These are phyloP conservation scores for Aspergillus bombycis DNA, from an alignment of 2,329 filamentous ascomycete genomes.

Conservation along the genomic window DNA sequence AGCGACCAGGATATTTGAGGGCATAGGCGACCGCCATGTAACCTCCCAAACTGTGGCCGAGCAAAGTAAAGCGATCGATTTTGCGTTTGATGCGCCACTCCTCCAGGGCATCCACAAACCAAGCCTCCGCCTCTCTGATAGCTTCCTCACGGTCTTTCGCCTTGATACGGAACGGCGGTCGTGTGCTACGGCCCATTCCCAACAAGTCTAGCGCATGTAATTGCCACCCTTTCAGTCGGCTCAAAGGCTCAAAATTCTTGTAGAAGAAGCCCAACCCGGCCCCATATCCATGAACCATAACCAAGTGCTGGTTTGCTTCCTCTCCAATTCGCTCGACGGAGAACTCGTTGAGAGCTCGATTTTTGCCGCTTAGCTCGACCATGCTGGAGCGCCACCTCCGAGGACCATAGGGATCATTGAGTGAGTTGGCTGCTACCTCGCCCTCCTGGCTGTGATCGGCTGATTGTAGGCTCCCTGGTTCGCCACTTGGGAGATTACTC, in stretches of 20 bases:
- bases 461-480: conserved; percentile 35
- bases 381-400: conserved; percentile 84
- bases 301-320: conserved; percentile 78
- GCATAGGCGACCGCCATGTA: conserved; percentile 96
- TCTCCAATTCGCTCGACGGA: conserved; percentile 84
- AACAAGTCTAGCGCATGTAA: conserved; percentile 93
- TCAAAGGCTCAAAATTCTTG: conserved; percentile 92
- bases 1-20: conserved; percentile 88
- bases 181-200: conserved; percentile 87
- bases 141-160: conserved; percentile 79
- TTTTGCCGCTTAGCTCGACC: conserved; percentile 80
- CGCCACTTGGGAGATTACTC: conserved; percentile 29
- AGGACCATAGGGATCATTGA: conserved; percentile 78
- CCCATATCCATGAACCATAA: conserved; percentile 96
- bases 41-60: conserved; percentile 91
- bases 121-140: conserved; percentile 86
- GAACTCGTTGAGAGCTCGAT: conserved; percentile 89
- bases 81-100: conserved; percentile 90
- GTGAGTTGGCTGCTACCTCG: conserved; percentile 52
- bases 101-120: conserved; percentile 94
- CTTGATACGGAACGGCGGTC: conserved; percentile 81
- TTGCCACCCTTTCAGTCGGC: conserved; percentile 77
- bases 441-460: conserved; percentile 42
- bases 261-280: conserved; percentile 97
- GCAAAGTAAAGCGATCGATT: conserved; percentile 88